A percentile compares a stretch with the other conserved stretches of the same genome.
These are phyloP conservation scores for Alternaria panax DNA, from an alignment of 2,329 filamentous ascomycete genomes.

Conservation along the genomic window DNA sequence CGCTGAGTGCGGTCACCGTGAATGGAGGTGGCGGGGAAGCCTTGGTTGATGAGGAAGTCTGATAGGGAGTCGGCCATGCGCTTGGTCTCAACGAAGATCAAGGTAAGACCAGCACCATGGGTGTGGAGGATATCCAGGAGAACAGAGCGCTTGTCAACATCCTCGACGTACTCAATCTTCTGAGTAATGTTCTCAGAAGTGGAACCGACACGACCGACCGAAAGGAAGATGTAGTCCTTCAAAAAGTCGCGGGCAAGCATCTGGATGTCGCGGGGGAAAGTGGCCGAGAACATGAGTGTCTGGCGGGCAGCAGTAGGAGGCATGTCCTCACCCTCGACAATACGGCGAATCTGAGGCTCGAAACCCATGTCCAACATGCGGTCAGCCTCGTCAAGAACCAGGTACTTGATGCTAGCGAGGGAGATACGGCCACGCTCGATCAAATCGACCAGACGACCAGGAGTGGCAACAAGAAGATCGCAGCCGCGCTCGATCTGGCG, in stretches of 20 bases:
- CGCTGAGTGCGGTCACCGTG: constrained; percentile 98
- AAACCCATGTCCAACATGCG: constrained; percentile 99
- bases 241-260: constrained; percentile 98
- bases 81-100: constrained; percentile 99
- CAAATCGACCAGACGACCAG: constrained; percentile 95
- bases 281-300: constrained; percentile 99
- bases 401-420: constrained; percentile 97
- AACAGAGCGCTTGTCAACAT: constrained; percentile 96
- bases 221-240: constrained; percentile 99
- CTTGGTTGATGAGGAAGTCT: constrained; percentile 98
- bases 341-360: constrained; percentile 98
- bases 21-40: constrained; percentile 97
- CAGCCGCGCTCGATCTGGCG: constrained; percentile 98
- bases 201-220: constrained; percentile 96
- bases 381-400: constrained; percentile 98
- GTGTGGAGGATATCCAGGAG: constrained; percentile 97
- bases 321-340: constrained; percentile 99
- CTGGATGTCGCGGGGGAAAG: constrained; percentile 98
- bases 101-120: constrained; percentile 83
- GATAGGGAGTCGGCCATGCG: constrained; percentile 98
- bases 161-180: constrained; percentile 97
- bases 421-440: constrained; percentile 99
- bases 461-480: constrained; percentile 95
- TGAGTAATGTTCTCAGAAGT: constrained; percentile 99
- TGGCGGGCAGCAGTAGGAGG: constrained; percentile 82